Conservation (phyloP, 345 rosid genomes). For the Trapa bicornis region DNA sequence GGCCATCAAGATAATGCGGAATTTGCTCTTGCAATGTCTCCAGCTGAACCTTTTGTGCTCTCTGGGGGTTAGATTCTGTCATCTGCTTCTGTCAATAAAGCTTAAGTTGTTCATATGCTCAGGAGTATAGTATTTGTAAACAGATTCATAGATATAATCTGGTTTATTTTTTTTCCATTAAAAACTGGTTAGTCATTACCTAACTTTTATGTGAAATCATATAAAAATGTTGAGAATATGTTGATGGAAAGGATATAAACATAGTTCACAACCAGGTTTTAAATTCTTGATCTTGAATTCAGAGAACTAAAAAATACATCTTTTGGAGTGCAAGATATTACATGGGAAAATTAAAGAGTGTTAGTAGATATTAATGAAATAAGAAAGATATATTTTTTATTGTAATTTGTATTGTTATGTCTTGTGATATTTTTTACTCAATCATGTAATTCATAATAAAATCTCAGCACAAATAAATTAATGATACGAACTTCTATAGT, state of each 20-base stretch:
- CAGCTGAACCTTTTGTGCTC: slow-evolving; percentile 90
- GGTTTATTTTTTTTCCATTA: no score
- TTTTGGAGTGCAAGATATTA: no score
- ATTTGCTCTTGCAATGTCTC: slow-evolving; percentile 99
- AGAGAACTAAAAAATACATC: no score
- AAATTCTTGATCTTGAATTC: no score
- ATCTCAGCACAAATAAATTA: not conserved
- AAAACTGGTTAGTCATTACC: not conserved
- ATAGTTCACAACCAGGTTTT: no score
- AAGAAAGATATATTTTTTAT: no score
- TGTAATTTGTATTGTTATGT: not conserved
- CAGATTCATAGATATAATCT: not conserved
- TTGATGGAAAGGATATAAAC: no score
- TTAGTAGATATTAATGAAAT: no score
- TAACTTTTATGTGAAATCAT: no score
- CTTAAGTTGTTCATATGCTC: not conserved
- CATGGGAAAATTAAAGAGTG: no score
- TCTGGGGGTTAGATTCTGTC: slow-evolving; percentile 70
- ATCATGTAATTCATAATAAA: not conserved
- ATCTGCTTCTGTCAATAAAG: not conserved
- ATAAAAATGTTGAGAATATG: no score
- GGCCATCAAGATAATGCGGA: slow-evolving; percentile 99
- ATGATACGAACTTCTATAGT: not conserved
- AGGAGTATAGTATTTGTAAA: not conserved
- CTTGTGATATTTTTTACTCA: not conserved